These are phyloP conservation scores for Xylona heveae DNA, from an alignment of 495 filamentous ascomycete species.

Conservation along the genomic window DNA sequence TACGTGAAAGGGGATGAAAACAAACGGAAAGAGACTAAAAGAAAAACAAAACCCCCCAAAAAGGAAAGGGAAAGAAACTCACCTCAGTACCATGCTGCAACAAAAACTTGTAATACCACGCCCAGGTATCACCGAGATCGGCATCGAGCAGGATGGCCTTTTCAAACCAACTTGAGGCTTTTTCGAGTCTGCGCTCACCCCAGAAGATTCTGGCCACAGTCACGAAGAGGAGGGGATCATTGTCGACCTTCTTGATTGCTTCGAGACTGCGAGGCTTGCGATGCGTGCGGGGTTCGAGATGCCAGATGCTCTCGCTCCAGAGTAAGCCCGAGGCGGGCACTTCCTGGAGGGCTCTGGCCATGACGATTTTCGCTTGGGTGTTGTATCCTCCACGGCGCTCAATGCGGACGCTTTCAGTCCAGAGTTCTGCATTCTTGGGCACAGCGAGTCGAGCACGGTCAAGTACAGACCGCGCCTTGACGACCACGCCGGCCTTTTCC, in stretches of 20 bases:
- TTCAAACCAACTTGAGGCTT: constrained; percentile 90
- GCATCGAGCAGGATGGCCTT: constrained; percentile 74
- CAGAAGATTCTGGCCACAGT: constrained; percentile 58
- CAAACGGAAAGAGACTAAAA: constrained; percentile 3
- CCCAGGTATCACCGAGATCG: constrained; percentile 86
- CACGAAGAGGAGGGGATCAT: constrained; percentile 68
- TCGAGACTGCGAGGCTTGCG: constrained; percentile 77
- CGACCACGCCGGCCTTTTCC: constrained; percentile 61
- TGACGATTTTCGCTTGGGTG: constrained; percentile 64
- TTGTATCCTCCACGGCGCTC: constrained; percentile 77
- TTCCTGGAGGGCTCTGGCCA: constrained; percentile 84
- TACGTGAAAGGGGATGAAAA: background rate
- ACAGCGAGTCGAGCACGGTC: constrained; percentile 73
- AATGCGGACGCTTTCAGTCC: constrained; percentile 78
- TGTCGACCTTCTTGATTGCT: constrained; percentile 90
- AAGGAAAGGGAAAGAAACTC: constrained; percentile 7
- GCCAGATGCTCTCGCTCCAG: constrained; percentile 86
- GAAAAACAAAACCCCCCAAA: constrained; percentile 3
- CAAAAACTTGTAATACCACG: constrained; percentile 93
- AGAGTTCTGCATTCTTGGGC: constrained; percentile 67
- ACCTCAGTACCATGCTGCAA: constrained; percentile 68
- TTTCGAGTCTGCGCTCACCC: constrained; percentile 63
- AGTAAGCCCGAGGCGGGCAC: constrained; percentile 74
- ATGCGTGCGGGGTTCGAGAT: constrained; percentile 78
- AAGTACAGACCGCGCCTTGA: constrained; percentile 81